Evolutionary conservation across 1,139 yeast genomes (phyloP), one percentile per base, ranked within the genome.

Genomic region (Blastobotrys illinoisensis): DNA sequence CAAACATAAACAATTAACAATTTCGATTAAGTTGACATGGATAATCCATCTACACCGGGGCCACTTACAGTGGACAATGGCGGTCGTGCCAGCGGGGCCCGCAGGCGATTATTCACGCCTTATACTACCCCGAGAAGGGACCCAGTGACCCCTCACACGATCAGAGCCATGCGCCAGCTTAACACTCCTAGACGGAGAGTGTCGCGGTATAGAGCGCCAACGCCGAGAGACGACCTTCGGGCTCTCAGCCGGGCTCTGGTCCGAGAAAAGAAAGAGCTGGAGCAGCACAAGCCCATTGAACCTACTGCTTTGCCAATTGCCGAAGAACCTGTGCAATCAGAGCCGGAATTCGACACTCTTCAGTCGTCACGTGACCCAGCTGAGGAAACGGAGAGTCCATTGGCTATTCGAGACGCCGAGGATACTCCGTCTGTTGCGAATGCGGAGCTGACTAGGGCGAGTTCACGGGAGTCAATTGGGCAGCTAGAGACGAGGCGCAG

Each of bases 211-310:
- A 47, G 43, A 49, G 46, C 49, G n/a, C 19, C 47, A 3, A 54
- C 57, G 6, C 58, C 58, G 6, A 44, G 56, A 9, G 58, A 56
- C 44, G 52, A 53, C 23, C 26, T 56, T 16, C 53, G 58, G 21
- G 47, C 51, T 16, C 50, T 59, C 23, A 59, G 62, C 50, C 23
- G 59, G 36, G 62, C 55, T 1, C 28, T 59, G 50, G 56, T 52
- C 5, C 52, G 32, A 45, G 58, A 55, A 44, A 54, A 51, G 32
- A 13, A 43, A 23, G 28, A 47, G 21, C 36, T 21, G 3, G 48
- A 47, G 36, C 16, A 20, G n/a, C 18, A 24, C 46, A 5, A 46
- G 50, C 1, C 40, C 49, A 7, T 11, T 4, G 36, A 32, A 9
- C 21, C 9, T n/a, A 16, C 5, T 40, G 44, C 2, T 24, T 46